Conservation (phyloP, 192 early-diverging fungal species). For the Podila horticola region DNA sequence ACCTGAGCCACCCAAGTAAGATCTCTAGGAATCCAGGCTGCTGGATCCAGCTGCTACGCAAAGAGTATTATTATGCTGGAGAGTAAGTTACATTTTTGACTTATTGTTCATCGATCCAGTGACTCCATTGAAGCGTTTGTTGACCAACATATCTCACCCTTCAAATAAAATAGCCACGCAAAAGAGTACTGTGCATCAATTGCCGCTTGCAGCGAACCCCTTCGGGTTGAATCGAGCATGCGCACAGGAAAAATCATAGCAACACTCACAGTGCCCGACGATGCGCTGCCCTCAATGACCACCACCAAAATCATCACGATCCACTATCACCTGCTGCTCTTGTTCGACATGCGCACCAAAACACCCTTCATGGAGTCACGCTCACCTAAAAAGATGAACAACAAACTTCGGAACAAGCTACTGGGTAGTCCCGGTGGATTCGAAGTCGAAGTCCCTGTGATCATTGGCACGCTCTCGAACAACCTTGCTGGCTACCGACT, state of each 20-base stretch:
- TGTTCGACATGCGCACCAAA: constrained; percentile 34
- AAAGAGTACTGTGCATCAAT: constrained; percentile 21
- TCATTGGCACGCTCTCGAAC: constrained; percentile 33
- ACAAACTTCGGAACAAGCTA: constrained; percentile 5
- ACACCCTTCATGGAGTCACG: constrained; percentile 14
- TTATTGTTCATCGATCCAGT: background rate
- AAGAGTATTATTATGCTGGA: constrained; percentile 24
- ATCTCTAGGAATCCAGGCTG: constrained; percentile 31
- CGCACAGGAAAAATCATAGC: constrained; percentile 23
- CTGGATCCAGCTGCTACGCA: constrained; percentile 40
- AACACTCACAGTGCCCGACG: constrained; percentile 20
- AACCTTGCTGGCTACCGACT: background rate
- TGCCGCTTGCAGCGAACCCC: constrained; percentile 2
- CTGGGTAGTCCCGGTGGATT: constrained; percentile 26
- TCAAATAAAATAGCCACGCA: constrained; percentile 9
- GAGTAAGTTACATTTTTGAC: constrained; percentile 17
- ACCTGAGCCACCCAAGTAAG: constrained; percentile 8
- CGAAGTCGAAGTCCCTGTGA: constrained; percentile 18
- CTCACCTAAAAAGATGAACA: constrained; percentile 8
- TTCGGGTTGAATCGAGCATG: constrained; percentile 3
- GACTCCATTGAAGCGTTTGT: background rate
- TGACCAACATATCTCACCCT: background rate
- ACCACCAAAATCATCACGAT: constrained; percentile 26
- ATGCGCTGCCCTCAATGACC: constrained; percentile 11
- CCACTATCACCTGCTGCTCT: constrained; percentile 24